Conservation (phyloP, 768 basidiomycete genomes). For the Cytidiella melzeri region DNA sequence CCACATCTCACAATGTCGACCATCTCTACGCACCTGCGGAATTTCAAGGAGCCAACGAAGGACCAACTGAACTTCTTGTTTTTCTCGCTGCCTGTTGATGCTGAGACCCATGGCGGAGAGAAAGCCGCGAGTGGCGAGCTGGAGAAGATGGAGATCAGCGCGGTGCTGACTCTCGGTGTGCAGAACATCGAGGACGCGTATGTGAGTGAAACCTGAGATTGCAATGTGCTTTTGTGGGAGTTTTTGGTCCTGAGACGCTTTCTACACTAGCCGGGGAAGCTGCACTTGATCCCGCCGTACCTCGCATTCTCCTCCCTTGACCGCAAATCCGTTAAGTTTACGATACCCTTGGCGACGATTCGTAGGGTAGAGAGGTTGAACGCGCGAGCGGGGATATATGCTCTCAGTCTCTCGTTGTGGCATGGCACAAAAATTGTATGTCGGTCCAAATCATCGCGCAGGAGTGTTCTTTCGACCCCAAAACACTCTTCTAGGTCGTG, state of each 20-base stretch:
- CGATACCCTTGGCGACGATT: slow-evolving; percentile 86
- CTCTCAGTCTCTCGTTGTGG: slow-evolving; percentile 91
- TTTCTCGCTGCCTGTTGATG: slow-evolving; percentile 65
- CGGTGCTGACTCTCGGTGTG: slow-evolving; percentile 73
- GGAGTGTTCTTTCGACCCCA: neutral
- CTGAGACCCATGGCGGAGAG: slow-evolving; percentile 13
- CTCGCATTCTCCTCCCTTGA: slow-evolving; percentile 88
- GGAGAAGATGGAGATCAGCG: slow-evolving; percentile 83
- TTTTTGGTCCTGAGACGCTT: slow-evolving; percentile 1
- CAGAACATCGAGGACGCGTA: slow-evolving; percentile 89
- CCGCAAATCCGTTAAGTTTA: slow-evolving; percentile 86
- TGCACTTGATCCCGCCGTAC: slow-evolving; percentile 85
- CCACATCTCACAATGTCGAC: slow-evolving; percentile 66
- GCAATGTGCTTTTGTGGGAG: slow-evolving; percentile 1
- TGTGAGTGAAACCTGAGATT: slow-evolving; percentile 44
- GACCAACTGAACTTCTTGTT: slow-evolving; percentile 80
- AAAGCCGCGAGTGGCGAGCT: slow-evolving; percentile 32
- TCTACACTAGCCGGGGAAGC: slow-evolving; percentile 75
- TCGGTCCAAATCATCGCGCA: slow-evolving; percentile 11
- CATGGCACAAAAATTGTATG: slow-evolving; percentile 89
- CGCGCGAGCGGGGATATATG: slow-evolving; percentile 90
- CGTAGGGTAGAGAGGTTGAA: slow-evolving; percentile 92
- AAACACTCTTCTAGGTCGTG: slow-evolving; percentile 50
- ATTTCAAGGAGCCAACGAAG: slow-evolving; percentile 89
- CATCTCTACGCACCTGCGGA: slow-evolving; percentile 81